A percentile compares a stretch with the other conserved stretches of the same genome.
These are phyloP conservation scores for Acanthamoeba comandoni DNA, from an alignment of 208 protist species.

Conservation along the genomic window DNA sequence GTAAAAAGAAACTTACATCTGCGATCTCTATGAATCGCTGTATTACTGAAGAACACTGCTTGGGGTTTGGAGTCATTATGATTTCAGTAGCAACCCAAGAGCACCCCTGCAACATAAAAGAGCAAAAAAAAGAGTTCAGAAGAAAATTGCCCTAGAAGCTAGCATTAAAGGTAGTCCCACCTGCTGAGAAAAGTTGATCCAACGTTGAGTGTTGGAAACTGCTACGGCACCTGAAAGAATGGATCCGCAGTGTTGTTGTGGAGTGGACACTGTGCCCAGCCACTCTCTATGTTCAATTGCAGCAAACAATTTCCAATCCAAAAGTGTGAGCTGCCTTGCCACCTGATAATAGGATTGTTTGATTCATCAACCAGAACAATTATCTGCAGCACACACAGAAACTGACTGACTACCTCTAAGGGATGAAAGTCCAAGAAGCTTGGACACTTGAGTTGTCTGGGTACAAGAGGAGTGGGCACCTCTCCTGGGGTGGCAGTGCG, in stretches of 20 bases:
- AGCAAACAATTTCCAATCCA: slow-evolving; percentile 23
- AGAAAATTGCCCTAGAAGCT: neutral
- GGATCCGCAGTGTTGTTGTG: neutral
- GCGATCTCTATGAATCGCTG: slow-evolving; percentile 33
- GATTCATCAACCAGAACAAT: too few species aligned
- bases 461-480: slow-evolving; percentile 7
- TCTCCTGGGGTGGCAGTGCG: neutral
- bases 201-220: too few species aligned
- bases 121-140: neutral
- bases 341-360: neutral
- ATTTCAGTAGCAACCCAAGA: slow-evolving; percentile 41
- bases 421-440: slow-evolving; percentile 20
- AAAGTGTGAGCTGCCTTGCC: slow-evolving; percentile 7
- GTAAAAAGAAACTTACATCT: slow-evolving; percentile 3
- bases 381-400: too few species aligned
- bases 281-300: neutral
- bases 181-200: too few species aligned
- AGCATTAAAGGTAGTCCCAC: too few species aligned
- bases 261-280: neutral
- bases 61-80: slow-evolving; percentile 39
- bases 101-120: neutral
- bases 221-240: neutral
- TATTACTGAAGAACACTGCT: slow-evolving; percentile 14
- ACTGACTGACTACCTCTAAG: neutral
- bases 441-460: neutral